These are phyloP conservation scores for Cryphonectria japonica DNA, from an alignment of 2,329 filamentous ascomycete species.

Conservation along the genomic window DNA sequence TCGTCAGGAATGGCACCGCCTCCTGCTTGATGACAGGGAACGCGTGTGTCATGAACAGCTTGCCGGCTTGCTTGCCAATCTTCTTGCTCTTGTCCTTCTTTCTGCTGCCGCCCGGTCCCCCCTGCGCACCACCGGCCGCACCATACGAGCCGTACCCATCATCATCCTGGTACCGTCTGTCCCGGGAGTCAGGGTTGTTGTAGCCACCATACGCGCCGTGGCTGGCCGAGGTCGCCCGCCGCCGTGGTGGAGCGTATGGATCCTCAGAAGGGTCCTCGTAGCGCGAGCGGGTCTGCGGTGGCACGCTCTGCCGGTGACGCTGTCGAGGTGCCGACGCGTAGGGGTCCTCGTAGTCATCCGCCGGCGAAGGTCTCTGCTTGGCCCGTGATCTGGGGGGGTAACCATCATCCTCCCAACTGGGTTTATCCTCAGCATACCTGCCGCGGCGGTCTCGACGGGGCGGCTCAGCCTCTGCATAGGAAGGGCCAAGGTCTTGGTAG, in stretches of 20 bases:
- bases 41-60: constrained; percentile 29
- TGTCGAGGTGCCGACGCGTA: constrained; percentile 16
- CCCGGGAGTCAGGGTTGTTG: background rate
- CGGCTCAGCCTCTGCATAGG: constrained; percentile 12
- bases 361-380: background rate
- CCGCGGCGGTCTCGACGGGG: constrained; percentile 17
- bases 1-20: constrained; percentile 29
- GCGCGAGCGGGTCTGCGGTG: constrained; percentile 17
- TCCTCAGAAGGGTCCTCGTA: constrained; percentile 14
- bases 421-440: constrained; percentile 20
- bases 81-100: constrained; percentile 27
- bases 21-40: constrained; percentile 30
- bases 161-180: constrained; percentile 16
- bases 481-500: constrained; percentile 14
- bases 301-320: constrained; percentile 26
- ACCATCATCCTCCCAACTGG: constrained; percentile 5
- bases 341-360: constrained; percentile 16
- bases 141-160: constrained; percentile 9
- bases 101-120: background rate
- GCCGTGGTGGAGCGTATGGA: constrained; percentile 14
- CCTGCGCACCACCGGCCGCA: background rate
- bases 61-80: constrained; percentile 26
- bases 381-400: constrained; percentile 14
- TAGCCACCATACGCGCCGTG: constrained; percentile 15
- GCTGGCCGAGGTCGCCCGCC: constrained; percentile 22